Conservation (phyloP, 768 basidiomycete species). For the Tephrocybe sp. region DNA sequence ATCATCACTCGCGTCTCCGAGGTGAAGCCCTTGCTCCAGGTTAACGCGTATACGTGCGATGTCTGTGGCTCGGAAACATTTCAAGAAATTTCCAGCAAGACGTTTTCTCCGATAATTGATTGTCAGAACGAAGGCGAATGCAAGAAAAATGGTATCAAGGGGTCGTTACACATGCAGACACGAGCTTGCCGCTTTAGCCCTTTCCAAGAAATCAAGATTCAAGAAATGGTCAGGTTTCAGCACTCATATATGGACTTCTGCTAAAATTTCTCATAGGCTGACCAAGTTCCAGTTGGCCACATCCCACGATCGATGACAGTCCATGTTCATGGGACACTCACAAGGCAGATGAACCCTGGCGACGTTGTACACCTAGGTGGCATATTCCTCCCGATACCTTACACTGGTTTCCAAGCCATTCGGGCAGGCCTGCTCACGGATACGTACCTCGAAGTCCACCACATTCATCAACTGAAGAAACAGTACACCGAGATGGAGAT, state of each 20-base stretch:
- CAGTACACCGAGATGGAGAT: constrained; percentile 95
- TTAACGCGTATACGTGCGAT: constrained; percentile 98
- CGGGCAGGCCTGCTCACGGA: constrained; percentile 96
- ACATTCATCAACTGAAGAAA: constrained; percentile 94
- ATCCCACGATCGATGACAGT: constrained; percentile 98
- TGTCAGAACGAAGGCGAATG: constrained; percentile 88
- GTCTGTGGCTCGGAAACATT: constrained; percentile 98
- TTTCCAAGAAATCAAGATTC: constrained; percentile 98
- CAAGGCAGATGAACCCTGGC: constrained; percentile 90
- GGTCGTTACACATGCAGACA: constrained; percentile 97
- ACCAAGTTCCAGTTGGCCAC: constrained; percentile 99
- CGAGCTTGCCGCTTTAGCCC: constrained; percentile 95
- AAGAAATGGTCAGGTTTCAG: constrained; percentile 79
- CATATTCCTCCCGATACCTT: constrained; percentile 95
- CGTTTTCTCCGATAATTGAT: constrained; percentile 84
- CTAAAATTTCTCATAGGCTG: constrained; percentile 55
- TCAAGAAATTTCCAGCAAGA: constrained; percentile 92
- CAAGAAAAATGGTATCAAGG: constrained; percentile 80
- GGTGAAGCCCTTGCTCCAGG: constrained; percentile 95
- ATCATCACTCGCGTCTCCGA: constrained; percentile 99
- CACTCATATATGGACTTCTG: not conserved
- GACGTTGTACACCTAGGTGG: constrained; percentile 96
- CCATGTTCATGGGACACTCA: constrained; percentile 89
- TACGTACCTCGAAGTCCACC: constrained; percentile 91
- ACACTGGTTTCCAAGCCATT: constrained; percentile 95